phyloP scores from a whole-genome alignment of 495 filamentous ascomycete species.

The Articulospora tetracladia region DNA sequence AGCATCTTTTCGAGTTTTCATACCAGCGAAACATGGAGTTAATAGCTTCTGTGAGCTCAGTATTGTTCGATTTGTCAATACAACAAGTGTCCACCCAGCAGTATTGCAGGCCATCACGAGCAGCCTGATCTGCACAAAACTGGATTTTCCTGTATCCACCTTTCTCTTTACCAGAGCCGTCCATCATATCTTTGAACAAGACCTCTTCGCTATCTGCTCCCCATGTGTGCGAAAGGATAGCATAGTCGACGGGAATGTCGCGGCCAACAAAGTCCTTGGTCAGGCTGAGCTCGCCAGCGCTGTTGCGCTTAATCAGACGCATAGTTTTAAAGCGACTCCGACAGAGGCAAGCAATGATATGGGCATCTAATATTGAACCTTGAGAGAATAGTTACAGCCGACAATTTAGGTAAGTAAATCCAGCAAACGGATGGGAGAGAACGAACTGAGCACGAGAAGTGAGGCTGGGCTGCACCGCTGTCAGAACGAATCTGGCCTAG shows the following conservation, averaged over 20 bases:
- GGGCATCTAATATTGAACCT: too few species aligned
- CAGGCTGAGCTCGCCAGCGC: neutral
- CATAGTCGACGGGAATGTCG: neutral
- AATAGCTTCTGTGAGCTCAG: conserved; percentile 1
- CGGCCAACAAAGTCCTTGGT: neutral
- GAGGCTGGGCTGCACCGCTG: too few species aligned
- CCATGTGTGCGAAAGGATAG: neutral
- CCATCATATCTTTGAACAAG: neutral
- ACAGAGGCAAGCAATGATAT: too few species aligned
- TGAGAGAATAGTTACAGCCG: too few species aligned
- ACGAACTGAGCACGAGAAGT: too few species aligned
- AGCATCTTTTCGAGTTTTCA: neutral
- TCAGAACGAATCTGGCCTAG: too few species aligned
- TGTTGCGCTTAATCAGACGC: neutral
- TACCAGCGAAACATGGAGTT: conserved; percentile 5
- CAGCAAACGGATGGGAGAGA: too few species aligned
- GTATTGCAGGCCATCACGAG: neutral
- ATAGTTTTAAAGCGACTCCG: too few species aligned
- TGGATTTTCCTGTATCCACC: neutral
- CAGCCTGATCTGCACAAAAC: neutral
- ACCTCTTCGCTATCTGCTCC: neutral
- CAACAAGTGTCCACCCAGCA: conserved; percentile 2
- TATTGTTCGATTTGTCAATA: neutral
- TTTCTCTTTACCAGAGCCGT: neutral
- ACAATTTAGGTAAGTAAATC: too few species aligned